These are phyloP conservation scores for Trametes sp. DNA, from an alignment of 1,284 basidiomycete genomes.

Conservation along the genomic window DNA sequence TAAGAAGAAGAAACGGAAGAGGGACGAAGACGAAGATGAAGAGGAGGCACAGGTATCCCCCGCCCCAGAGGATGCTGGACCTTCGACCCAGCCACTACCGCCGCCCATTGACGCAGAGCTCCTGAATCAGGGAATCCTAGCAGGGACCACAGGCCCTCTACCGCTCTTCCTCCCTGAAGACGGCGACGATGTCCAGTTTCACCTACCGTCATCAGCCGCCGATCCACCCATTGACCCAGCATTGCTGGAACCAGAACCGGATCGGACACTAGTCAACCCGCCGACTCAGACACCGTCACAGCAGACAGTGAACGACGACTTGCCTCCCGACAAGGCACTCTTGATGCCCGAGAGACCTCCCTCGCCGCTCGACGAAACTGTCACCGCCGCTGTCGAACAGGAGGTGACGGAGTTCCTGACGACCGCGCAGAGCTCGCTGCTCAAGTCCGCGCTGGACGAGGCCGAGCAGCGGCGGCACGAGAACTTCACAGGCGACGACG, in stretches of 20 bases:
- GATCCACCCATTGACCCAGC: conserved; percentile 62
- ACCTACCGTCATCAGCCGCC: conserved; percentile 26
- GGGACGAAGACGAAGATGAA: conserved; percentile 48
- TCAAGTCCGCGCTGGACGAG: conserved; percentile 68
- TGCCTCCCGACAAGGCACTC: conserved; percentile 31
- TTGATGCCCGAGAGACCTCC: conserved; percentile 19
- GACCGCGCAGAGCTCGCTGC: conserved; percentile 60
- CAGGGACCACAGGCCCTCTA: conserved; percentile 46
- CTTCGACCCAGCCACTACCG: conserved; percentile 20
- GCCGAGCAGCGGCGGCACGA: conserved; percentile 65
- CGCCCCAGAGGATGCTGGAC: conserved; percentile 16
- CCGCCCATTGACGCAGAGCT: conserved; percentile 52
- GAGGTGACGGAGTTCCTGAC: conserved; percentile 72
- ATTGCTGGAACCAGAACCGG: conserved; percentile 49
- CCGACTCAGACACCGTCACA: conserved; percentile 17
- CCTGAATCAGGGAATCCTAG: conserved; percentile 56
- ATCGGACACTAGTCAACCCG: conserved; percentile 22
- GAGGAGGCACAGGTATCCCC: conserved; percentile 42
- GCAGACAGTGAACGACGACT: conserved; percentile 24
- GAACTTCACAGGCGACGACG: conserved; percentile 61
- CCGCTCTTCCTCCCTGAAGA: conserved; percentile 51
- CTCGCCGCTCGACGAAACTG: conserved; percentile 52
- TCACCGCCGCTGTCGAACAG: conserved; percentile 63
- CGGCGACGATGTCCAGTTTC: conserved; percentile 46
- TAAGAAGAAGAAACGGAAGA: conserved; percentile 50